A percentile compares a stretch with the other conserved stretches of the same genome.
Evolutionary conservation across 2,329 filamentous ascomycete species (phyloP).

Genomic region (Hymenoscyphus repandus): DNA sequence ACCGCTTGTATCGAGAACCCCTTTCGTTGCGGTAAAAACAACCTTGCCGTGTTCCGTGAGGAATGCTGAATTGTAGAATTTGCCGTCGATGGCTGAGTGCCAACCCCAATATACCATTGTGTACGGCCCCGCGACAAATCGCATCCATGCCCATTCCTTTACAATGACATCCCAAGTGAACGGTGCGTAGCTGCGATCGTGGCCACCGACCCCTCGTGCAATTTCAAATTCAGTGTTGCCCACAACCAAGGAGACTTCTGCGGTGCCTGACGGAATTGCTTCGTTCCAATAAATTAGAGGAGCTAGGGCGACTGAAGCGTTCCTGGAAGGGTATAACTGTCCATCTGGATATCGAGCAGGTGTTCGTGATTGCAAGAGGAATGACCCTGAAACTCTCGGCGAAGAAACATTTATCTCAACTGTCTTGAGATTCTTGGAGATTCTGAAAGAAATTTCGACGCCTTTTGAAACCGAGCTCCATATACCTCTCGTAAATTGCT

Average conservation of each 20-base stretch:
- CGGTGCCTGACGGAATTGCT: background rate
- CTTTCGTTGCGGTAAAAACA: slow-evolving; percentile 3
- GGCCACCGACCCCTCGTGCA: background rate
- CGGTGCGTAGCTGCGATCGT: slow-evolving; percentile 2
- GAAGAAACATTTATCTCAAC: background rate
- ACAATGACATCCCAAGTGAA: background rate
- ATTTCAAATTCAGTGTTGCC: background rate
- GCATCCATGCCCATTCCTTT: background rate
- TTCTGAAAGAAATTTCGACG: slow-evolving; percentile 1
- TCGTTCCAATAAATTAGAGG: slow-evolving; percentile 5
- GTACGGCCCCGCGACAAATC: slow-evolving; percentile 1
- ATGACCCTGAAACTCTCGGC: background rate
- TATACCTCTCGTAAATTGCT: background rate
- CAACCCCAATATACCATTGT: slow-evolving; percentile 3
- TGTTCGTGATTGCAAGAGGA: background rate
- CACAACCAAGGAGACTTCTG: background rate
- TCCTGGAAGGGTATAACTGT: background rate
- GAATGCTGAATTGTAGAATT: slow-evolving; percentile 2
- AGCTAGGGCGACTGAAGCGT: background rate
- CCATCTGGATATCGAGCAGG: slow-evolving; percentile 8
- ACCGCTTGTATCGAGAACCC: background rate
- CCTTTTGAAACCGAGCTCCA: background rate
- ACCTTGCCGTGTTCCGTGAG: slow-evolving; percentile 2
- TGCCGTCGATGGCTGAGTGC: slow-evolving; percentile 2
- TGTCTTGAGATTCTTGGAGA: background rate